Evolutionary conservation across 2,329 filamentous ascomycete species (phyloP), one percentile per base, ranked within the genome.

Genomic region (Fusarium equiseti): DNA sequence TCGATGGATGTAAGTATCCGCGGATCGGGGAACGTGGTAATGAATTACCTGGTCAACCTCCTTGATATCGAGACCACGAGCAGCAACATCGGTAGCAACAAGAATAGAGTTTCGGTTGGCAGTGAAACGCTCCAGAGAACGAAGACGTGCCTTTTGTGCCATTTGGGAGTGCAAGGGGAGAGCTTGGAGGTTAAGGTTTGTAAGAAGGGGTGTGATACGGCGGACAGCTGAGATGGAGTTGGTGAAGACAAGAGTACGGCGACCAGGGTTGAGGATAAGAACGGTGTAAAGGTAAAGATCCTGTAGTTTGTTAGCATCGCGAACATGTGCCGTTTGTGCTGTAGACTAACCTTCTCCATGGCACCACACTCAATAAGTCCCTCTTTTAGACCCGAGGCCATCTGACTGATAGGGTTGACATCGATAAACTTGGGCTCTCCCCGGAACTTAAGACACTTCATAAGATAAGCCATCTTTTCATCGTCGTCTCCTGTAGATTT

Each of bases 211-310:
- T 0, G 91, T 90, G 15, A 99, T 85, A 40, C 96, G 93, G 46
- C 94, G 91, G 54, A 97, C 95, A 5, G 95, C 92, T 55, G 92
- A 93, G 79, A 99, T 98, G 46, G 95, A 97, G 82, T 99, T 99
- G 29, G 95, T 94, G 79, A 99, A 99, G 50, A 99, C 90, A 5
- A 99, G 85, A 1, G 93, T 94, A 32, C 95, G 92, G 40, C 91
- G 88, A 50, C 91, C 91, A 3, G 93, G 90, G 77, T 97, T 92
- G 60, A 97, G 89, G 4, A 98, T 86, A 0, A 98, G 86, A 11
- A 97, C 85, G 0, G 94, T 88, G 81, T 99, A 99, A 43, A 98
- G 90, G 72, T 95, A 98, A 12, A 99, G 89, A 79, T 99, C 96
- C 88, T 92, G 15, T 8, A 24, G 18, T 8, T 43, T 18, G 24